Evolutionary conservation across 257 asterid genomes (phyloP).

Genomic region (Petunia axillaris): DNA sequence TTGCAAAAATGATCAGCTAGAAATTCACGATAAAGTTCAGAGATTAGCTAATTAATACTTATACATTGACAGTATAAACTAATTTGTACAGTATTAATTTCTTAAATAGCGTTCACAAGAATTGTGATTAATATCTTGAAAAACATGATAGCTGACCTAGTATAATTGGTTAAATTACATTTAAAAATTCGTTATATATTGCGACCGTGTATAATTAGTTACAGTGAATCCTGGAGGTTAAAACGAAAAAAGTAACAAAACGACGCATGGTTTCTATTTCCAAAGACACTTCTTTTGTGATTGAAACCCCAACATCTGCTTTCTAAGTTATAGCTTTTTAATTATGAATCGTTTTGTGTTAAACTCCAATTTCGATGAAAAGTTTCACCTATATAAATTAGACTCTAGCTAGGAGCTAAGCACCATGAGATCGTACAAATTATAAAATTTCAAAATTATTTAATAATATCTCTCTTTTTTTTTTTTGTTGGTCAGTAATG

Average conservation of each 20-base stretch:
- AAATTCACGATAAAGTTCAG: neutral
- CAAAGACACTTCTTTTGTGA: conserved; percentile 23
- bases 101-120: too few species aligned
- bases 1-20: conserved; percentile 10
- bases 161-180: too few species aligned
- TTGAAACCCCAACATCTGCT: conserved; percentile 1
- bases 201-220: too few species aligned
- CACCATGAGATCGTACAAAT: neutral
- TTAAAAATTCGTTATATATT: too few species aligned
- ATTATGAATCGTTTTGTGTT: conserved; percentile 19
- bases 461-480: neutral
- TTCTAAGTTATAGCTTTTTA: conserved; percentile 13
- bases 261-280: conserved; percentile 8
- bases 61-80: too few species aligned
- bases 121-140: too few species aligned
- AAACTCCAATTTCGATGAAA: conserved; percentile 24
- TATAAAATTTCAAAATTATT: neutral
- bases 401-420: neutral
- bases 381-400: neutral
- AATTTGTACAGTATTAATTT: too few species aligned
- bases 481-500: too few species aligned
- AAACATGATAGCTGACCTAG: too few species aligned
- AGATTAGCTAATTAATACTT: too few species aligned
- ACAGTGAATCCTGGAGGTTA: neutral
- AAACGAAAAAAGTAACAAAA: conserved; percentile 14